Conservation (phyloP, 192 early-diverging fungal species). For the Mortierella hygrophila region DNA sequence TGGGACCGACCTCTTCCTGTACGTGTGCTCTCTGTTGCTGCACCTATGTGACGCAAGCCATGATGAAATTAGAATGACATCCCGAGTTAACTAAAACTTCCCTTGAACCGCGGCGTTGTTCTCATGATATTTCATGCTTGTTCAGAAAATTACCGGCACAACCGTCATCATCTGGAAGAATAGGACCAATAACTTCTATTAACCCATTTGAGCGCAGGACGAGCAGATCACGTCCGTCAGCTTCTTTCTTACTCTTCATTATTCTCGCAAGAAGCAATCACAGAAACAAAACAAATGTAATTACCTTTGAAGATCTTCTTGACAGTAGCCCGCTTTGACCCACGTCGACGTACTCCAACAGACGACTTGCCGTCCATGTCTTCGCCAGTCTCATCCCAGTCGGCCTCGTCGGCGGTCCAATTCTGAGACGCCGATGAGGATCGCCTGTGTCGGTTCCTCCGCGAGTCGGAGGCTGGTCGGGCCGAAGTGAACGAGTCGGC, state of each 20-base stretch:
- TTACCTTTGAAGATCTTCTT: slow-evolving; percentile 46
- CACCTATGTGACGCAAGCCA: not conserved
- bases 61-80: not conserved
- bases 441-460: slow-evolving; percentile 29
- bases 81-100: not conserved
- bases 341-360: not conserved
- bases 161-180: slow-evolving; percentile 21
- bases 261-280: not conserved
- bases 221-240: not conserved
- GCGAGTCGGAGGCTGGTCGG: slow-evolving; percentile 25
- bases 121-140: not conserved
- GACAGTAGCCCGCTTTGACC: slow-evolving; percentile 10
- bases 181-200: slow-evolving; percentile 27
- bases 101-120: not conserved
- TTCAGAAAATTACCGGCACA: slow-evolving; percentile 11
- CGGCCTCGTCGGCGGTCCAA: slow-evolving; percentile 47
- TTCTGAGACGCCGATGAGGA: slow-evolving; percentile 39
- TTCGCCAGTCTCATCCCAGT: slow-evolving; percentile 28
- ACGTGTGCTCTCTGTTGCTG: not conserved
- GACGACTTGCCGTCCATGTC: slow-evolving; percentile 24
- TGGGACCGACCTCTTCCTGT: slow-evolving; percentile 35
- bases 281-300: not conserved
- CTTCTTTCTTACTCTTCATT: not conserved
- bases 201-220: not conserved
- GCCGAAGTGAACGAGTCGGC: slow-evolving; percentile 43